Evolutionary conservation across 805 yeast species (phyloP), one percentile per base, ranked within the genome.

Genomic region (Metschnikowia noctiluminum): DNA sequence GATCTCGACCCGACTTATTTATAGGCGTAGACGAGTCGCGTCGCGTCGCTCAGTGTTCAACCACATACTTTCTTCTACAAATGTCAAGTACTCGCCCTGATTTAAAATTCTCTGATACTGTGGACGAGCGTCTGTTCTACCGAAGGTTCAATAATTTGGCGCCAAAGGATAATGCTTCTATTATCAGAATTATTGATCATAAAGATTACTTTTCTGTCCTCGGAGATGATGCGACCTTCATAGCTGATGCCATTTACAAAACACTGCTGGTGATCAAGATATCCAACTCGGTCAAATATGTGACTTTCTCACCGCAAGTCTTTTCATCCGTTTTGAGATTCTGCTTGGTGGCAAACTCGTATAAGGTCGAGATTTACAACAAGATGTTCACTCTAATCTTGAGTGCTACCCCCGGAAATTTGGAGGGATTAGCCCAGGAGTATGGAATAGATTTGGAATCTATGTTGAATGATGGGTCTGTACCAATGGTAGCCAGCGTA

Each of bases 401-500:
- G 49, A 68, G 75, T 38, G 97, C 96, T 0, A 85, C 96, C 1
- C 97, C 98, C 0, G 99, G 99, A 6, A 91, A 94, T 65, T 69
- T 91, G 43, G 87, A 84, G 50, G 82, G 55, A 8, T 57, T 72
- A 40, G 59, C 70, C 7, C 60, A 57, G 42, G 70, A 65, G 42
- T 73, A 72, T 53, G 70, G 68, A 7, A 60, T 71, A 16, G 70
- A 70, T 45, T 57, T 72, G 41, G 96, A 88, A 55, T 90, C 86
- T 32, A 68, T 89, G 66, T 72, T 89, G 52, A 61, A 58, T 34
- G 76, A 72, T 54, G 69, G 71, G 41, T 66, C 74, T 6, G 62
- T 64, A 21, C 76, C 78, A 1, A 61, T 70, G 38, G 66, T 72
- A 37, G 77, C 76, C 2, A 65, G 68, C n/a, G 55, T 73, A 35